phyloP scores from a whole-genome alignment of 1,139 yeast genomes.

The Pneumocystis sp. region DNA sequence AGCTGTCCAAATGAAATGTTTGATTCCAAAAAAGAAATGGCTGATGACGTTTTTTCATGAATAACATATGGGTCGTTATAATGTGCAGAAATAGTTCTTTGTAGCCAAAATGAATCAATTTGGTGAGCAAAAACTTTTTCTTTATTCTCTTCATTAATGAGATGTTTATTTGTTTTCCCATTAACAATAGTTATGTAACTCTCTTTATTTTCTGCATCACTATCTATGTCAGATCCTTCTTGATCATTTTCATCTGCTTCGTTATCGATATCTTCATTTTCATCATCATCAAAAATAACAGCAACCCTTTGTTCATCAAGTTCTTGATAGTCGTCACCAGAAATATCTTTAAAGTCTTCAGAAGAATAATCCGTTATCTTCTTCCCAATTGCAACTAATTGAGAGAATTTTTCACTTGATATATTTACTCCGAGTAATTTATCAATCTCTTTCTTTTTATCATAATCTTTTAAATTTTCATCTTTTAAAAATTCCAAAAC shows the following conservation, averaged over 20 bases:
- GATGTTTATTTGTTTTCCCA: slow-evolving; percentile 2
- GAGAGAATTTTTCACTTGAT: slow-evolving; percentile 36
- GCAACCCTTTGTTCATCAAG: slow-evolving; percentile 35
- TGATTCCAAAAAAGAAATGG: slow-evolving; percentile 26
- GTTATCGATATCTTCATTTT: slow-evolving; percentile 25
- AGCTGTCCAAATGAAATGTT: slow-evolving; percentile 29
- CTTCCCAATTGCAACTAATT: slow-evolving; percentile 36
- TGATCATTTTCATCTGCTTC: slow-evolving; percentile 23
- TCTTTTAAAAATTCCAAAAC: slow-evolving; percentile 45
- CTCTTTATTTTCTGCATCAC: slow-evolving; percentile 17
- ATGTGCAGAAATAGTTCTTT: slow-evolving; percentile 28
- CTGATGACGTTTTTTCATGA: slow-evolving; percentile 24
- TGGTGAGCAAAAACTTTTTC: slow-evolving; percentile 19
- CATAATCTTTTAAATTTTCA: slow-evolving; percentile 30
- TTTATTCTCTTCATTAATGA: slow-evolving; percentile 10
- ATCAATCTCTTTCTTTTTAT: slow-evolving; percentile 30
- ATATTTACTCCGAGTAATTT: slow-evolving; percentile 36
- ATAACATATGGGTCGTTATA: slow-evolving; percentile 28
- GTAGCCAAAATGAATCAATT: slow-evolving; percentile 41
- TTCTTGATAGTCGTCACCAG: slow-evolving; percentile 16
- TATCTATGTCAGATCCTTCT: slow-evolving; percentile 22
- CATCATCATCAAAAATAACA: slow-evolving; percentile 32
- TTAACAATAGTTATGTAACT: slow-evolving; percentile 5
- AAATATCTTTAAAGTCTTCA: slow-evolving; percentile 21
- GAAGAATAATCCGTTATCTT: slow-evolving; percentile 43